A percentile compares a stretch with the other conserved stretches of the same genome.
phyloP scores from a whole-genome alignment of 192 early-diverging fungal species.

The Dissophora ornata region DNA sequence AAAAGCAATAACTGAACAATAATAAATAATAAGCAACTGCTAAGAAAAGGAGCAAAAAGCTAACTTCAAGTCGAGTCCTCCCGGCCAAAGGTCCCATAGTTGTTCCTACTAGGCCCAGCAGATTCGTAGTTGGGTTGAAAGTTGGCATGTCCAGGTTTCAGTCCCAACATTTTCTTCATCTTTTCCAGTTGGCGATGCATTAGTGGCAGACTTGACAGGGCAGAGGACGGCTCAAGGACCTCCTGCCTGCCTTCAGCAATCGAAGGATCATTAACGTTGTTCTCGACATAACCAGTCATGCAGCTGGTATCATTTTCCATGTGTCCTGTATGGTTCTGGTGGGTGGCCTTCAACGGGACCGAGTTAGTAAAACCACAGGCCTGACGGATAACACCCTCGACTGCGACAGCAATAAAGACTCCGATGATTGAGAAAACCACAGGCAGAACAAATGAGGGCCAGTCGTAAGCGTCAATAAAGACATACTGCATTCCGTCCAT shows the following conservation, averaged over 20 bases:
- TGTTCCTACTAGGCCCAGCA: background rate
- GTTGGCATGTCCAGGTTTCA: constrained; percentile 5
- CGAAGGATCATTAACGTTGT: too few relatives aligned
- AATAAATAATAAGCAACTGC: too few relatives aligned
- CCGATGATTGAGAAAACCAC: constrained; percentile 28
- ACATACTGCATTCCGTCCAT: constrained; percentile 27
- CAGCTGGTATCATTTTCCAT: too few relatives aligned
- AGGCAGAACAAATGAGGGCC: constrained; percentile 42
- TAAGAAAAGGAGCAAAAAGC: too few relatives aligned
- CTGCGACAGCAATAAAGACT: constrained; percentile 4
- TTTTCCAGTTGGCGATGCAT: constrained; percentile 9
- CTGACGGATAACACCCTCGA: constrained; percentile 21
- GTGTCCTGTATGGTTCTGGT: constrained; percentile 3
- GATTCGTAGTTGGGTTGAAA: background rate
- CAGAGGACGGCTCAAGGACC: too few relatives aligned
- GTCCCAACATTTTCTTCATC: constrained; percentile 4
- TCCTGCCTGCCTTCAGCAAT: too few relatives aligned
- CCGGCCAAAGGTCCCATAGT: constrained; percentile 22
- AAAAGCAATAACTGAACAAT: too few relatives aligned
- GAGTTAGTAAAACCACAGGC: constrained; percentile 21
- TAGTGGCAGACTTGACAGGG: too few relatives aligned
- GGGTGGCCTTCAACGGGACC: constrained; percentile 21
- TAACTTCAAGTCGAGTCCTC: too few relatives aligned
- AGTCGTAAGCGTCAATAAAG: constrained; percentile 40
- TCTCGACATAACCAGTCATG: too few relatives aligned